Conservation (phyloP, 805 yeast genomes). For the Yamadazyma philogaea region DNA sequence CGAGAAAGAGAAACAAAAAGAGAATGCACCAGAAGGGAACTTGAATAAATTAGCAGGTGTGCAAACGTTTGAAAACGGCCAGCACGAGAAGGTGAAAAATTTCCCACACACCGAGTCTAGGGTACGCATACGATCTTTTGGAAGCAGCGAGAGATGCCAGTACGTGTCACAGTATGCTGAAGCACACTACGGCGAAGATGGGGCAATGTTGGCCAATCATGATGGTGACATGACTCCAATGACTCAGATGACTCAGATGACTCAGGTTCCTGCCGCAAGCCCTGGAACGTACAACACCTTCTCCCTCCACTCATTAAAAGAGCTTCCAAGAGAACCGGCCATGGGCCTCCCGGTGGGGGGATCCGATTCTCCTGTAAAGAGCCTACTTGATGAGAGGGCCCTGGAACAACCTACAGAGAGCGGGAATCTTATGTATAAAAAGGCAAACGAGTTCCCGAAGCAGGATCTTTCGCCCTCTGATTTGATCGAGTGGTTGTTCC, state of each 20-base stretch:
- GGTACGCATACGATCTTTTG: neutral
- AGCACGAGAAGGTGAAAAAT: neutral
- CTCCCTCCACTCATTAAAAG: neutral
- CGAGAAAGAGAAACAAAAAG: neutral
- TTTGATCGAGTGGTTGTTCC: conserved; percentile 30
- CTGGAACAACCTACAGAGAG: neutral
- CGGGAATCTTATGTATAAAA: neutral
- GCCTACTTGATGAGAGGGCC: neutral
- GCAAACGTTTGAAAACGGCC: neutral
- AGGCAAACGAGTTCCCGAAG: conserved; percentile 1
- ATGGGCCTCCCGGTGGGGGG: neutral
- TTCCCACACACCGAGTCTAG: neutral
- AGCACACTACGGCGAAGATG: neutral
- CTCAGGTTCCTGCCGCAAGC: neutral
- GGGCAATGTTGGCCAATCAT: neutral
- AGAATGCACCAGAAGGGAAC: neutral
- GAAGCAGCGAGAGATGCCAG: neutral
- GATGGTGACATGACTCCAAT: too few species aligned
- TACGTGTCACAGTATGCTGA: neutral
- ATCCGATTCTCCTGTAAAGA: neutral
- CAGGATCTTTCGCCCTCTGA: conserved; percentile 24
- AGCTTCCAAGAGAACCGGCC: neutral
- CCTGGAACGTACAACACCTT: neutral
- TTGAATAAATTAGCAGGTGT: neutral
- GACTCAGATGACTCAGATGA: neutral